These are phyloP conservation scores for Candida smagusa DNA, from an alignment of 1,139 yeast species.

Conservation along the genomic window DNA sequence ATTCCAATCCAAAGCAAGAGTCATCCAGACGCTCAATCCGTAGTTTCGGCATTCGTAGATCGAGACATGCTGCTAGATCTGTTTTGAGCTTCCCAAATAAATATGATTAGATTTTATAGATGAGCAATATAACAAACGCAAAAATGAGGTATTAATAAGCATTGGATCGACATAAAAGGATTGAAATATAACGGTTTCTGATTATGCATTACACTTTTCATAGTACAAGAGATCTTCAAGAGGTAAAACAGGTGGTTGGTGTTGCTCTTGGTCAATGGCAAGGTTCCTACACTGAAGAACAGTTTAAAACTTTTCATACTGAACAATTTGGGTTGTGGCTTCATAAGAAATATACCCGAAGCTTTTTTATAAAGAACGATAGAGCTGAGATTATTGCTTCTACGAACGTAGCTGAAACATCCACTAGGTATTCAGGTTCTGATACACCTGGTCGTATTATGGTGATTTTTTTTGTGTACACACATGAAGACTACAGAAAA, in stretches of 20 bases:
- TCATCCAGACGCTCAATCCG: constrained; percentile 37
- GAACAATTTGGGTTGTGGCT: no score
- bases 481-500: not conserved
- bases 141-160: not conserved
- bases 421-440: no score
- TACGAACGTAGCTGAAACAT: no score
- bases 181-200: not conserved
- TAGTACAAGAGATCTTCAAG: no score
- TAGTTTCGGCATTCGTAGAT: constrained; percentile 41
- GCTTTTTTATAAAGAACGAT: no score
- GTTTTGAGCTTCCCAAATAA: constrained; percentile 42
- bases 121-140: not conserved
- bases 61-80: constrained; percentile 34
- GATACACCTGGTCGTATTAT: no score
- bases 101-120: constrained; percentile 18
- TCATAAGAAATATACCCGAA: no score
- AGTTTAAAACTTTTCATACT: no score
- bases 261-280: no score
- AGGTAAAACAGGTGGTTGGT: no score
- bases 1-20: constrained; percentile 12
- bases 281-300: no score
- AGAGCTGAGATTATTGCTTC: no score
- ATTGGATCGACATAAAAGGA: not conserved
- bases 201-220: not conserved
- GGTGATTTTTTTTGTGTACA: not conserved